Base-by-base conservation (phyloP, 2,329 filamentous ascomycete species). In the Fusarium sp. region DNA sequence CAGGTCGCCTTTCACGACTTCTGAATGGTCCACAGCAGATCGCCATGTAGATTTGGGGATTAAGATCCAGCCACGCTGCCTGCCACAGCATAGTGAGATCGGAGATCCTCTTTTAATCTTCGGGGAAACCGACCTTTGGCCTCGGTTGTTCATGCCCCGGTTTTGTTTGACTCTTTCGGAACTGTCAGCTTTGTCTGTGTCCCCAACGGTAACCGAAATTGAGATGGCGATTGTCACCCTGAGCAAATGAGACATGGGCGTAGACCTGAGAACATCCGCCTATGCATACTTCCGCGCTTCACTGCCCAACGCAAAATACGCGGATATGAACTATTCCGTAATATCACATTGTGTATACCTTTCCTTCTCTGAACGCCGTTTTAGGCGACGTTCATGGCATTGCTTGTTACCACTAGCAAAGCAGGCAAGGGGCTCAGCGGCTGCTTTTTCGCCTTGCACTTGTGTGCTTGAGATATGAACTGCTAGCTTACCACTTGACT, bases 401-500 rank as follows among this genome's bases (percentile, higher is more conserved):
- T 23, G 10, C 7, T 13, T 11, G 11, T 14, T 7, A 1, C 10
- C 6, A n/a, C 37, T 2, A 11, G 37, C 18, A 41, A n/a, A 9
- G 37, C 8, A 4, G 8, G 8, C 9, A n/a, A 41, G 9, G 9
- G 4, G 8, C 16, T 39, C 37, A 41, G 37, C 10, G 18, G 9
- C 0, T 5, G 5, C 18, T n/a, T 18, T 10, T n/a, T n/a, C 5
- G 1, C 37, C 9, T 39, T n/a, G 5, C 8, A n/a, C 18, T n/a
- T 5, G 18, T n/a, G 37, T n/a, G 8, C 37, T 10, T n/a, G 1
- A 10, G 4, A 39, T n/a, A 8, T 16, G 2, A 11, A n/a, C 18
- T n/a, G 37, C 7, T 4, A 41, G 9, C 27, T 9, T 30, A 30
- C 27, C 2, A 6, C 4, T 27, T 27, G 5, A 5, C 27, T 5